Conservation (phyloP, 768 basidiomycete genomes). For the Vishniacozyma victoriae region DNA sequence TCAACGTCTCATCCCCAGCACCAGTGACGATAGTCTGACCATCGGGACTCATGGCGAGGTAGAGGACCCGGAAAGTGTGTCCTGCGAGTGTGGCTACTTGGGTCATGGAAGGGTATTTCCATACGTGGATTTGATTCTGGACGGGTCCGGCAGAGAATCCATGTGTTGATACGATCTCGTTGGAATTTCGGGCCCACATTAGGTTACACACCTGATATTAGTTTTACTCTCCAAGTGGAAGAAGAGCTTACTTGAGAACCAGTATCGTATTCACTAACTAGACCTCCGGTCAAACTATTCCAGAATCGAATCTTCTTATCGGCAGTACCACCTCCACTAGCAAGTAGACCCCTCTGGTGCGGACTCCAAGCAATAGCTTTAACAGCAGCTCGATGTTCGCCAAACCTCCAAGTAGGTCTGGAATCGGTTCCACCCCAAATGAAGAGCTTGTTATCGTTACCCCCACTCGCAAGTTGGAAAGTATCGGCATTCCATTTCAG, state of each 20-base stretch:
- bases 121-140: conserved; percentile 93
- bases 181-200: conserved; percentile 90
- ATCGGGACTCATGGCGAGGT: conserved; percentile 95
- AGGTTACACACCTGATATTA: conserved; percentile 80
- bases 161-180: conserved; percentile 95
- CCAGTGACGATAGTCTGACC: conserved; percentile 98
- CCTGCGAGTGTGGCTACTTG: conserved; percentile 94
- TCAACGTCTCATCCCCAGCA: conserved; percentile 90
- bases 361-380: conserved; percentile 99
- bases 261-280: conserved; percentile 84
- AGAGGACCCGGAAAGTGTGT: conserved; percentile 89
- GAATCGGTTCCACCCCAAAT: conserved; percentile 80
- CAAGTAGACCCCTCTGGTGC: conserved; percentile 80
- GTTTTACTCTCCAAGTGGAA: neutral
- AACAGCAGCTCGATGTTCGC: conserved; percentile 93
- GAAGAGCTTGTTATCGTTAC: conserved; percentile 98
- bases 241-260: conserved; percentile 76
- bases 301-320: conserved; percentile 97
- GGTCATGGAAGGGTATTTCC: conserved; percentile 78
- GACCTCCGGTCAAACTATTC: conserved; percentile 80
- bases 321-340: conserved; percentile 96
- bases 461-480: conserved; percentile 75
- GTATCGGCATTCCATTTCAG: conserved; percentile 73
- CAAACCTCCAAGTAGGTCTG: conserved; percentile 82
- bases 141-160: conserved; percentile 89